Evolutionary conservation across 495 filamentous ascomycete genomes (phyloP), one percentile per base, ranked within the genome.

Genomic region (Saxispiralis lemnorum): DNA sequence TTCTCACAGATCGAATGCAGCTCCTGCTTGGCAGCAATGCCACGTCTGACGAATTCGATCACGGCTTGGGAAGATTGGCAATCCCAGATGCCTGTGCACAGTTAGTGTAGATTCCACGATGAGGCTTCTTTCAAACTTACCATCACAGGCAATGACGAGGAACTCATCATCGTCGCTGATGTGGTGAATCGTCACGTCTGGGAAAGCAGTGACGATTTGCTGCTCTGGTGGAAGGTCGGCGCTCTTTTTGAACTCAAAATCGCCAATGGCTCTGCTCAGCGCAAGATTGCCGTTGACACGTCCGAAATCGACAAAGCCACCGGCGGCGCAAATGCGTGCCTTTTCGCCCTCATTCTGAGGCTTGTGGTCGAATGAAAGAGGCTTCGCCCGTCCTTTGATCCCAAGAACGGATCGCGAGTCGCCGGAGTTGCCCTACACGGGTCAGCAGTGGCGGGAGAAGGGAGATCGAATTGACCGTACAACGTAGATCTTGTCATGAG

Each of bases 181-280:
- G 21, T 93, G 83, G 54, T 97, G 89, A 34, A 83, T 69, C 16
- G 79, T 80, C 18, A 97, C 83, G 61, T 97, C 89, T 12, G 89
- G 89, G 59, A 77, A 95, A 7, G 92, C 89, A 6, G 89, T 97
- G 12, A 97, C 89, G 33, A 97, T 95, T 60, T 97, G 89, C 58
- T 93, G 81, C 56, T 97, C 92, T 24, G 92, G 89, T 9, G 87
- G 77, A 35, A 97, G 75, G 51, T 94, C 86, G 46, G 87, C 81
- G 61, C 88, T 93, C 71, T 95, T 96, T 74, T 97, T 97, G 72
- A 97, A 97, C 61, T 97, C 89, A 56, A 97, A 97, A 65, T 97
- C 89, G 50, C 89, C 89, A 56, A 97, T 95, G 50, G 89, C 89
- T 58, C 89, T 79, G 38, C 92, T 96, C 32, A 97, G 70, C n/a